These are phyloP conservation scores for Lophiotrema nucula DNA, from an alignment of 495 filamentous ascomycete genomes.

Conservation along the genomic window DNA sequence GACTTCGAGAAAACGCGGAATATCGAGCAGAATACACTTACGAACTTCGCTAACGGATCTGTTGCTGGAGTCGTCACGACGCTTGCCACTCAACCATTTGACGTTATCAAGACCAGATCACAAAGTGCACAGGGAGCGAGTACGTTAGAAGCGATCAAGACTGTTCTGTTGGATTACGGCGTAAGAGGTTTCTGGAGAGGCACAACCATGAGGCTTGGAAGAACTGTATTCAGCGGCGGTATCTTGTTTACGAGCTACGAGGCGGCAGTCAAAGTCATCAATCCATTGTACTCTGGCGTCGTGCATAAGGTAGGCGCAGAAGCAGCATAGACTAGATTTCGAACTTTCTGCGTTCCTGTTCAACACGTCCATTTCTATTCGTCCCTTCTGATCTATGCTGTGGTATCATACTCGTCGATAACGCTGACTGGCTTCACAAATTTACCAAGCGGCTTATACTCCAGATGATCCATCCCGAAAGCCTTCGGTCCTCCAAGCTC, in stretches of 20 bases:
- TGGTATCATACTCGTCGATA: constrained; percentile 49
- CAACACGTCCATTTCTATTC: not conserved
- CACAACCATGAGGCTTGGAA: constrained; percentile 63
- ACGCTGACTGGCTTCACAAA: constrained; percentile 53
- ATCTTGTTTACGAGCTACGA: constrained; percentile 68
- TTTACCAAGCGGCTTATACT: constrained; percentile 49
- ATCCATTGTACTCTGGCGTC: constrained; percentile 20
- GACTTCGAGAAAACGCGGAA: constrained; percentile 51
- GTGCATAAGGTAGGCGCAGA: constrained; percentile 9
- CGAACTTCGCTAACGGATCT: constrained; percentile 62
- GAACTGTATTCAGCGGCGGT: constrained; percentile 63
- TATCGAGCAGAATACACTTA: constrained; percentile 46
- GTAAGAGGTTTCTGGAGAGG: constrained; percentile 63
- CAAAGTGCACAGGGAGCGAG: constrained; percentile 57
- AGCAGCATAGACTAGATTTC: constrained; percentile 7
- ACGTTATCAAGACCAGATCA: constrained; percentile 63
- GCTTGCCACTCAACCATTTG: constrained; percentile 63
- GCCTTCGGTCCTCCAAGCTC: constrained; percentile 53
- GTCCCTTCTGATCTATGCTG: not conserved
- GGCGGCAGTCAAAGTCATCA: constrained; percentile 43
- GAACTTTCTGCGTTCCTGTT: not conserved
- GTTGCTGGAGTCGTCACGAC: constrained; percentile 62
- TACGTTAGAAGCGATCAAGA: constrained; percentile 52
- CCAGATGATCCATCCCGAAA: constrained; percentile 53
- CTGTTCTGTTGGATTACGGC: constrained; percentile 55